These are phyloP conservation scores for Sporobolomyces phaffii DNA, from an alignment of 768 basidiomycete species.

Conservation along the genomic window DNA sequence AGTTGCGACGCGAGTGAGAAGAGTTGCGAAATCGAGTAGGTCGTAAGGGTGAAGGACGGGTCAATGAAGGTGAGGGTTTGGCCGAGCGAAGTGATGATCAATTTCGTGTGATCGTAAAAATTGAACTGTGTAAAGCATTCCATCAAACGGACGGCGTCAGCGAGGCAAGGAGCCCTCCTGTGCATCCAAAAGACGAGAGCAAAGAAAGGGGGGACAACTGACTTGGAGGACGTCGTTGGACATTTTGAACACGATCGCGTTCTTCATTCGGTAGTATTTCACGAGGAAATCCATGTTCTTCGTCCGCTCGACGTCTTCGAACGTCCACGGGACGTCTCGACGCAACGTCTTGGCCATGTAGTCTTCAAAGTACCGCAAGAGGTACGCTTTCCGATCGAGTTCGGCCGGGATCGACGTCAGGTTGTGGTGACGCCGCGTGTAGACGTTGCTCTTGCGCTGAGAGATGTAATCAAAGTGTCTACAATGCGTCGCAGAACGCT, in stretches of 20 bases:
- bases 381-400: constrained; percentile 81
- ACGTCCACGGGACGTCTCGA: constrained; percentile 77
- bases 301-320: constrained; percentile 59
- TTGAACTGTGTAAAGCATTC: constrained; percentile 66
- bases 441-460: constrained; percentile 58
- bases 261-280: constrained; percentile 92
- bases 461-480: constrained; percentile 83
- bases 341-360: constrained; percentile 90
- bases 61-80: constrained; percentile 76
- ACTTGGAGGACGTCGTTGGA: constrained; percentile 95
- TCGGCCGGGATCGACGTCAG: constrained; percentile 47
- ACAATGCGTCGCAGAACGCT: background rate
- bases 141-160: background rate
- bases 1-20: constrained; percentile 25
- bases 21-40: constrained; percentile 34
- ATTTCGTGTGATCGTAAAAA: constrained; percentile 94
- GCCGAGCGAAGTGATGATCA: constrained; percentile 77
- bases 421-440: constrained; percentile 61
- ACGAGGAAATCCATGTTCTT: constrained; percentile 93
- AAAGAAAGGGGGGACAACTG: constrained; percentile 38
- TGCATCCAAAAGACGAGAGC: background rate
- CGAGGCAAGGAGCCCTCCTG: no score
- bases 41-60: constrained; percentile 37
- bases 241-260: constrained; percentile 92
- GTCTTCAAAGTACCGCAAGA: constrained; percentile 85